Evolutionary conservation across 805 yeast genomes (phyloP).

Genomic region (Kodamaea hsintzibuensis): DNA sequence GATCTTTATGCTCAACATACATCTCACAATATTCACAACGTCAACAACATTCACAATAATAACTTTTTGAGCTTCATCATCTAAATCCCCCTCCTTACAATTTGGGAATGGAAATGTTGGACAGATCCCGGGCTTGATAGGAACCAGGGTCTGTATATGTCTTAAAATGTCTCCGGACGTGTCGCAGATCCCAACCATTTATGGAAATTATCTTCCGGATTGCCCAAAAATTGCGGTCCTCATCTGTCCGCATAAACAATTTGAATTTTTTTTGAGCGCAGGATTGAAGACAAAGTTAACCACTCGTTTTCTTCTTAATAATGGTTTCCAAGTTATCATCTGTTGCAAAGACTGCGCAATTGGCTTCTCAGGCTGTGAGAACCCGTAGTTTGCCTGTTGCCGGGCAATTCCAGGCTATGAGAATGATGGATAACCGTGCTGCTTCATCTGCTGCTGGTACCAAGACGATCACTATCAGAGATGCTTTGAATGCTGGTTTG

Average conservation of each 20-base stretch:
- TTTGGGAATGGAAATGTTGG: no score
- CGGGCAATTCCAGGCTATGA: conserved; percentile 36
- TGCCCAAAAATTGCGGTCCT: conserved; percentile 24
- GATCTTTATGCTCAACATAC: neutral
- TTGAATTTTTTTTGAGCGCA: neutral
- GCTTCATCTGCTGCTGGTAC: conserved; percentile 54
- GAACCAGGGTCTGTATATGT: neutral
- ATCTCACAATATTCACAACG: neutral
- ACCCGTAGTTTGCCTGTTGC: conserved; percentile 24
- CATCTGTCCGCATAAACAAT: conserved; percentile 25
- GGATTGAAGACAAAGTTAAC: neutral
- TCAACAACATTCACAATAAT: no score
- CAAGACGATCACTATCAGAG: conserved; percentile 85
- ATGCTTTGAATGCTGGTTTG: conserved; percentile 90
- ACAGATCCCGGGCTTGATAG: no score
- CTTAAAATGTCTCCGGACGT: neutral
- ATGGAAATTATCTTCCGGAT: neutral
- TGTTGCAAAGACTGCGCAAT: conserved; percentile 46
- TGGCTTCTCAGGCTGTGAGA: conserved; percentile 39
- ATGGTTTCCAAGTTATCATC: conserved; percentile 32
- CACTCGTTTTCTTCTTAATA: conserved; percentile 5
- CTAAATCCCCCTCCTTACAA: no score
- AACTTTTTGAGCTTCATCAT: no score
- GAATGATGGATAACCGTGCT: conserved; percentile 32
- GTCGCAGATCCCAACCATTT: neutral